Percentiles rank a stretch among this genome's conserved stretches.
Evolutionary conservation across 1,284 basidiomycete species (phyloP).

Genomic region (Psilocybe mexicana): DNA sequence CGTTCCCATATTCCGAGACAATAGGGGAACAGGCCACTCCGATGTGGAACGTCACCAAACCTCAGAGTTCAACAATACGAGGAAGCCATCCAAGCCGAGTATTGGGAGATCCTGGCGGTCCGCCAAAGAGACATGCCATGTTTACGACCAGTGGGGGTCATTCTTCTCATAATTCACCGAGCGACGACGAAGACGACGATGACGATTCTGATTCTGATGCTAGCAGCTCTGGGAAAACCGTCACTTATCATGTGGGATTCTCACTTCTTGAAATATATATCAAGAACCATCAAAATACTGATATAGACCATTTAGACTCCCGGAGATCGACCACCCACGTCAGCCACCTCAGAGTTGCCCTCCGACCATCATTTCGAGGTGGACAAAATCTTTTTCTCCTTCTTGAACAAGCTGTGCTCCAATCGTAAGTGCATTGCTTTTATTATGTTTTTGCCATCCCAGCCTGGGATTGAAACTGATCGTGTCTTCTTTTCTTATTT

Average conservation of each 20-base stretch:
- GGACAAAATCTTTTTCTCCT: slow-evolving; percentile 91
- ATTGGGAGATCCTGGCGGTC: slow-evolving; percentile 21
- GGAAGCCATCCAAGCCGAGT: slow-evolving; percentile 27
- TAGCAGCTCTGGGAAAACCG: slow-evolving; percentile 19
- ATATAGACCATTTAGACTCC: slow-evolving; percentile 13
- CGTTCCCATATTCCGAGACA: slow-evolving; percentile 21
- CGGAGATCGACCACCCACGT: slow-evolving; percentile 19
- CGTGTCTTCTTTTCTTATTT: slow-evolving; percentile 7
- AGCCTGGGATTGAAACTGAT: slow-evolving; percentile 4
- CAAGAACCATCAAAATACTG: neutral
- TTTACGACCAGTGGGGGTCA: slow-evolving; percentile 31
- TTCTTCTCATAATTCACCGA: slow-evolving; percentile 35
- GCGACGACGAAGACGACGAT: slow-evolving; percentile 42
- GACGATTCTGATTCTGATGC: slow-evolving; percentile 30
- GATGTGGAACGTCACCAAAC: slow-evolving; percentile 19
- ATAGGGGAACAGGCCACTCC: slow-evolving; percentile 17
- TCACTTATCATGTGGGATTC: slow-evolving; percentile 19
- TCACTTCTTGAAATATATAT: neutral
- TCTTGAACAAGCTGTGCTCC: slow-evolving; percentile 87
- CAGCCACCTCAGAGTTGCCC: slow-evolving; percentile 55
- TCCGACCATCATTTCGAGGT: slow-evolving; percentile 81
- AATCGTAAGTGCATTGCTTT: slow-evolving; percentile 63
- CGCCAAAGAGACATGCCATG: slow-evolving; percentile 23
- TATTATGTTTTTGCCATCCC: neutral
- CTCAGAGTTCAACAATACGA: slow-evolving; percentile 12